Conservation (phyloP, 106 monocot species). For the Iris macrosiphon region DNA sequence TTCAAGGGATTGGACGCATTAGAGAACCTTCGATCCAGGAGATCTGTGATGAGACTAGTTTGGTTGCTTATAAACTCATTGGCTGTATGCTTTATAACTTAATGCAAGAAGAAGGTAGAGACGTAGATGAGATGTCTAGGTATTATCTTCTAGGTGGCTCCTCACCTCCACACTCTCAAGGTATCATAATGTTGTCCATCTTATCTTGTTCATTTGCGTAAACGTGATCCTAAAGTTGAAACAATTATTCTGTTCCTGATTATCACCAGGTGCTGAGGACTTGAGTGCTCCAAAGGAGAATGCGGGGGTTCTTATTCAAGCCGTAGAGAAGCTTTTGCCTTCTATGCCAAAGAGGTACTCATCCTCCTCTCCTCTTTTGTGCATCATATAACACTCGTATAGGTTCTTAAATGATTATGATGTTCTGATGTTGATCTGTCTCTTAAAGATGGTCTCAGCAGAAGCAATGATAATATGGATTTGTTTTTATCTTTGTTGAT, state of each 20-base stretch:
- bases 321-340: conserved; percentile 40
- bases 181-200: conserved; percentile 9
- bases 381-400: neutral
- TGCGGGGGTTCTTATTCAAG: conserved; percentile 22
- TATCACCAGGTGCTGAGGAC: conserved; percentile 13
- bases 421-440: neutral
- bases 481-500: neutral
- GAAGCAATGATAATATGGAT: neutral
- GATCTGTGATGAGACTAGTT: conserved; percentile 67
- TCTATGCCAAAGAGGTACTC: conserved; percentile 49
- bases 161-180: conserved; percentile 19
- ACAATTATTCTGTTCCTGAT: neutral
- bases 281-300: conserved; percentile 6
- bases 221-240: neutral
- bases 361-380: neutral
- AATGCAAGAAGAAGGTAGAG: conserved; percentile 23
- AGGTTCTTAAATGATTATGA: neutral
- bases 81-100: conserved; percentile 39
- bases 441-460: no score
- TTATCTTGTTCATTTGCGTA: neutral
- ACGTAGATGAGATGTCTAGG: conserved; percentile 17
- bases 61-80: conserved; percentile 49
- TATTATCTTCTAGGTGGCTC: conserved; percentile 26
- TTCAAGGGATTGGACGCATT: neutral
- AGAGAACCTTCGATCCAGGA: conserved; percentile 28